A percentile compares a stretch with the other conserved stretches of the same genome.
These are phyloP conservation scores for Gnetum montanum DNA, from an alignment of 75 land plant genomes.

Conservation along the genomic window DNA sequence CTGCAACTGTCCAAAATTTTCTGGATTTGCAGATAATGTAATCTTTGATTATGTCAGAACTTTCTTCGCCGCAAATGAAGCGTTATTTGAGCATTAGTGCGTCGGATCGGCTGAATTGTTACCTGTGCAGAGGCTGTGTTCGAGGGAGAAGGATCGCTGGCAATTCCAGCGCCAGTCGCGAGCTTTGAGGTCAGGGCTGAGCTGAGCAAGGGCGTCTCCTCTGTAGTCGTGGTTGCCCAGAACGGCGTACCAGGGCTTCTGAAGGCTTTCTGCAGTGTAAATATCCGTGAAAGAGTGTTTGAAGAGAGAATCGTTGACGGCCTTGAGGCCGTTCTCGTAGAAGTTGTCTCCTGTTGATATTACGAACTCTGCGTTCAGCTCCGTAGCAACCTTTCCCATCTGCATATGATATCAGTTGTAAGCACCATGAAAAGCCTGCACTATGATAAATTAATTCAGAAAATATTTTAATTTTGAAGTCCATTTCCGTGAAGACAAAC, in stretches of 20 bases:
- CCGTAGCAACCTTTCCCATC: constrained; percentile 75
- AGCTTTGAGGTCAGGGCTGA: constrained; percentile 2
- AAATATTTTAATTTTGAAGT: no score
- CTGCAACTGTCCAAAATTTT: no score
- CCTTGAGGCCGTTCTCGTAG: constrained; percentile 56
- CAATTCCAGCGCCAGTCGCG: constrained; percentile 19
- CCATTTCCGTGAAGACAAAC: no score
- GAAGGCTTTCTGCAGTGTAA: constrained; percentile 79
- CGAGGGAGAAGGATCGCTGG: constrained; percentile 5
- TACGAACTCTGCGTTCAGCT: constrained; percentile 54
- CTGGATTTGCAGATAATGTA: no score
- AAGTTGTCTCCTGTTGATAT: constrained; percentile 87
- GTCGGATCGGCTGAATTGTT: no score
- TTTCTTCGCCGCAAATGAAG: no score
- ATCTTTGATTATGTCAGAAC: no score
- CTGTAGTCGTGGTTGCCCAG: constrained; percentile 30
- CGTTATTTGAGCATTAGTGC: no score
- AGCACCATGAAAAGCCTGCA: no score
- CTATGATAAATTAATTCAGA: no score
- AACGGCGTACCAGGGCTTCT: constrained; percentile 65
- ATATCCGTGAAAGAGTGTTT: constrained; percentile 50
- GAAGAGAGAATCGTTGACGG: constrained; percentile 42
- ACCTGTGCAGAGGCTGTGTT: neutral
- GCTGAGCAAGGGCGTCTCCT: constrained; percentile 21
- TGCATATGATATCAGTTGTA: no score